These are phyloP conservation scores for Podila horticola DNA, from an alignment of 192 early-diverging fungal species.

Conservation along the genomic window DNA sequence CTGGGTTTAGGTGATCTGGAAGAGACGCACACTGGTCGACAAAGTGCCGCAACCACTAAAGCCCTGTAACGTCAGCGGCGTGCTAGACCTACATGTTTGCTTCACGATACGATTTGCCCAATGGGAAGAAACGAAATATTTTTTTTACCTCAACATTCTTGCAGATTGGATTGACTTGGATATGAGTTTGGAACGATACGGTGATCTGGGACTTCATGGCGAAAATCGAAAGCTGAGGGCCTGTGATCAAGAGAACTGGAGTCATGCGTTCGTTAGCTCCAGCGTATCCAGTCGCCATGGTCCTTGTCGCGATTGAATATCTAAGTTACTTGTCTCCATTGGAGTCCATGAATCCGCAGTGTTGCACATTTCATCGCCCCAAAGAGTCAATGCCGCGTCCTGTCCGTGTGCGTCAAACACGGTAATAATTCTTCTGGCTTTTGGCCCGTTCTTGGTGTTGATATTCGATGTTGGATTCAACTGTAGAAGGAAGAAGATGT, in stretches of 20 bases:
- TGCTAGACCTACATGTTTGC: neutral
- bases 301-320: neutral
- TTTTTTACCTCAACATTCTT: constrained; percentile 37
- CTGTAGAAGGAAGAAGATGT: neutral
- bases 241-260: constrained; percentile 26
- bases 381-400: constrained; percentile 17
- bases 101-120: neutral
- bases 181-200: constrained; percentile 23
- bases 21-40: constrained; percentile 7
- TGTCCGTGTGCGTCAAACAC: constrained; percentile 41
- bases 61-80: neutral
- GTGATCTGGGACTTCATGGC: constrained; percentile 28
- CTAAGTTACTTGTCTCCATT: neutral
- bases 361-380: constrained; percentile 20
- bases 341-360: constrained; percentile 22
- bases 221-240: constrained; percentile 27
- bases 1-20: constrained; percentile 2
- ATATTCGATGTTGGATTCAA: constrained; percentile 2
- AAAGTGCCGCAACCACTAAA: constrained; percentile 43
- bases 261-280: too few species aligned
- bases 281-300: neutral
- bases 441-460: constrained; percentile 27
- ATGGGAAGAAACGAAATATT: neutral
- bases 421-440: constrained; percentile 5
- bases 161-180: constrained; percentile 38